Evolutionary conservation across 2,329 filamentous ascomycete species (phyloP).

Genomic region (Penicillium sp.): DNA sequence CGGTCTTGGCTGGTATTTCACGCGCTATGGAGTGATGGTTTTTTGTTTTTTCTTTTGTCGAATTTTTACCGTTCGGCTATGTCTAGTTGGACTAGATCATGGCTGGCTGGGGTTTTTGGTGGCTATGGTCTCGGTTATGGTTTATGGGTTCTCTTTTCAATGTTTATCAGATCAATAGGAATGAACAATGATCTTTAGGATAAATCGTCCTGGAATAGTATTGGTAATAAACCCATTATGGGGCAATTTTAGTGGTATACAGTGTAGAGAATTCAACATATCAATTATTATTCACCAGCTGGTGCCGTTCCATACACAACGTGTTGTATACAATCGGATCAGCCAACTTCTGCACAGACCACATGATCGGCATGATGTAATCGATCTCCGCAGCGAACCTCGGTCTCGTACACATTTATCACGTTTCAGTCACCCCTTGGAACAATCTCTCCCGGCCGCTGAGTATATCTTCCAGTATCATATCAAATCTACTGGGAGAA

Average conservation of each 20-base stretch:
- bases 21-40: slow-evolving; percentile 29
- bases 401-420: slow-evolving; percentile 19
- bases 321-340: too few relatives aligned
- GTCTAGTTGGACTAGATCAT: background rate
- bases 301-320: too few relatives aligned
- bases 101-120: slow-evolving; percentile 2
- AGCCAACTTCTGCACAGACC: slow-evolving; percentile 18
- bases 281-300: too few relatives aligned
- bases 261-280: too few relatives aligned
- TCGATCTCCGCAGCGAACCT: slow-evolving; percentile 25
- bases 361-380: slow-evolving; percentile 33
- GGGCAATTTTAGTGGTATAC: too few relatives aligned
- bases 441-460: background rate
- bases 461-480: background rate
- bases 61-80: slow-evolving; percentile 1
- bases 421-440: background rate
- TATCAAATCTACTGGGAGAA: background rate
- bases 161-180: background rate
- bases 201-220: background rate
- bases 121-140: slow-evolving; percentile 8
- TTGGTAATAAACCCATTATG: too few relatives aligned
- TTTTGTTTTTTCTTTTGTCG: slow-evolving; percentile 2
- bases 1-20: slow-evolving; percentile 14
- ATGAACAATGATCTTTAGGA: slow-evolving; percentile 12
- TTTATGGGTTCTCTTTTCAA: background rate